Evolutionary conservation across 108 stramenopile genomes (phyloP).

Genomic region (Cyclostephanos tholiformis): DNA sequence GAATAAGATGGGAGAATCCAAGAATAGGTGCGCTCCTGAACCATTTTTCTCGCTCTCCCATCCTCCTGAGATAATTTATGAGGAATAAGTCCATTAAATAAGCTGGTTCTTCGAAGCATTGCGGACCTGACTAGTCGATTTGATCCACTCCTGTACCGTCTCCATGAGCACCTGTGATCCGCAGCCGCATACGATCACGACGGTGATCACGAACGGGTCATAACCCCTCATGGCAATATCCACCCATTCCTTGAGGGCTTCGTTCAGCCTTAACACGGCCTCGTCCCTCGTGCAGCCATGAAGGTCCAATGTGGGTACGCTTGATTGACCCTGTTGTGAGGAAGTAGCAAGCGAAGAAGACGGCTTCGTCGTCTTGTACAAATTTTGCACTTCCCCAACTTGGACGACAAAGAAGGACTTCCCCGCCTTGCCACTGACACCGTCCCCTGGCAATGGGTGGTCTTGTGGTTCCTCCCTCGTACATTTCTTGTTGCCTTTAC

Average conservation of each 20-base stretch:
- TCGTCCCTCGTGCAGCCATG: conserved; percentile 22
- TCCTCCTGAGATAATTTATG: too few species aligned
- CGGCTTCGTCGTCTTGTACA: conserved; percentile 34
- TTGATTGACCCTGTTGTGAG: not conserved
- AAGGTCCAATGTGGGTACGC: conserved; percentile 3
- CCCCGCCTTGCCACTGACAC: conserved; percentile 22
- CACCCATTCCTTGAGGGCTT: conserved; percentile 20
- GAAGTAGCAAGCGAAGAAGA: not conserved
- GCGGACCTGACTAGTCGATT: conserved; percentile 8
- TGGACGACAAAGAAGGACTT: conserved; percentile 18
- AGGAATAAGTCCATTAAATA: too few species aligned
- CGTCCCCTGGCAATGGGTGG: not conserved
- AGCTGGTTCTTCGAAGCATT: conserved; percentile 20
- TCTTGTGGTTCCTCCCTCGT: not conserved
- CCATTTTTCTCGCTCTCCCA: too few species aligned
- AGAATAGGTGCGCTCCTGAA: too few species aligned
- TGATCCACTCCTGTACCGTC: conserved; percentile 28
- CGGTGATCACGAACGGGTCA: conserved; percentile 21
- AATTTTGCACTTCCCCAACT: conserved; percentile 24
- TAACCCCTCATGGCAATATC: conserved; percentile 20
- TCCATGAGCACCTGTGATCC: conserved; percentile 25
- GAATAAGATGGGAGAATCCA: too few species aligned
- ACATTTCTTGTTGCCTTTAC: not conserved
- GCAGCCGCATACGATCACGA: conserved; percentile 22
- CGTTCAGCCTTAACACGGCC: conserved; percentile 15